phyloP scores from a whole-genome alignment of 1,284 basidiomycete species.

The Moesziomyces sp. region DNA sequence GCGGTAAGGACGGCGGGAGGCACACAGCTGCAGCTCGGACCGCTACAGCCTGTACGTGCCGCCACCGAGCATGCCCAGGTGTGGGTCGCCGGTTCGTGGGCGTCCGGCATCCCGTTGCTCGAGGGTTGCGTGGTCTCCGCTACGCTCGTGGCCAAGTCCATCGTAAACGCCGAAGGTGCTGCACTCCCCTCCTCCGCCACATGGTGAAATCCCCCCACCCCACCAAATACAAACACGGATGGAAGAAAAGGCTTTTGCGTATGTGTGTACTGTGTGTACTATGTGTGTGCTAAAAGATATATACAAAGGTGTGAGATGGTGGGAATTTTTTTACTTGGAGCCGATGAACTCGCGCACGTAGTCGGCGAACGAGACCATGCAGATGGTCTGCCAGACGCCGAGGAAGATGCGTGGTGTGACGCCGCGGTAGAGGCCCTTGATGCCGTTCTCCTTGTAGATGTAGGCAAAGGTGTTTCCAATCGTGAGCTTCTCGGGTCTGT shows the following conservation, averaged over 20 bases:
- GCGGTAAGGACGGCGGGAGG: slow-evolving; percentile 5
- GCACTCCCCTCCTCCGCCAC: not conserved
- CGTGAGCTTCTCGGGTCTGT: slow-evolving; percentile 86
- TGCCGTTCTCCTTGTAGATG: slow-evolving; percentile 95
- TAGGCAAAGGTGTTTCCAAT: slow-evolving; percentile 86
- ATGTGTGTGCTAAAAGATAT: too few relatives aligned
- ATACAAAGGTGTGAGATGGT: not conserved
- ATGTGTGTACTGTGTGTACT: not conserved
- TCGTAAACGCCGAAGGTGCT: slow-evolving; percentile 4
- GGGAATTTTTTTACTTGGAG: slow-evolving; percentile 21
- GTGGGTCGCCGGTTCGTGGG: slow-evolving; percentile 33
- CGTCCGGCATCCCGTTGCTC: slow-evolving; percentile 27
- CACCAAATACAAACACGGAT: not conserved
- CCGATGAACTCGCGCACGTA: slow-evolving; percentile 73
- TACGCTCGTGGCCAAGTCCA: slow-evolving; percentile 10
- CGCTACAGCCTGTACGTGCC: slow-evolving; percentile 3
- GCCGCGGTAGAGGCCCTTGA: slow-evolving; percentile 96
- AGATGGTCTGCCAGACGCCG: slow-evolving; percentile 95
- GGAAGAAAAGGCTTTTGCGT: too few relatives aligned
- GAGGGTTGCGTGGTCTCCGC: slow-evolving; percentile 40
- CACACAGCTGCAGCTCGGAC: slow-evolving; percentile 5
- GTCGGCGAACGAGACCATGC: slow-evolving; percentile 97
- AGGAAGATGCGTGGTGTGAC: slow-evolving; percentile 95
- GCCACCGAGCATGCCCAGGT: not conserved
- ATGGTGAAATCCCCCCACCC: slow-evolving; percentile 5